phyloP scores from a whole-genome alignment of 1,139 yeast species.

The Geotrichum cucujoidarum region DNA sequence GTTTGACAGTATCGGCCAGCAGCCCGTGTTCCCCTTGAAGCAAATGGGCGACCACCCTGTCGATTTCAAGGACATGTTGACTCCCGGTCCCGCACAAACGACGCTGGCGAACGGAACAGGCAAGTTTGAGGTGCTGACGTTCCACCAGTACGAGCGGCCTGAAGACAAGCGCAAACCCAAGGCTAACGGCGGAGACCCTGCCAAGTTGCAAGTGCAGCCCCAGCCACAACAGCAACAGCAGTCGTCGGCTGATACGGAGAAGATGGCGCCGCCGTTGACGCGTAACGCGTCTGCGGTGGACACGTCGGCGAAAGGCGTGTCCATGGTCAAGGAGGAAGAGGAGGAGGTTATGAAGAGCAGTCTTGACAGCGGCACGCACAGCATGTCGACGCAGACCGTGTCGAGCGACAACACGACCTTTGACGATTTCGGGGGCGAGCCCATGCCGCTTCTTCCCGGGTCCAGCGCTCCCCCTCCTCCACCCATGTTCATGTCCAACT shows the following conservation, averaged over 20 bases:
- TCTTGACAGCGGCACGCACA: not conserved
- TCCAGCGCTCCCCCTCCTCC: no score
- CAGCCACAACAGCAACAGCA: no score
- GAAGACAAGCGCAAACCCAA: conserved; percentile 7
- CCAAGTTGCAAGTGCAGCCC: not conserved
- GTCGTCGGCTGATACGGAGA: no score
- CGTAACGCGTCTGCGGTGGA: not conserved
- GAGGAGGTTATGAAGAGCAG: not conserved
- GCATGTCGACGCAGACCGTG: not conserved
- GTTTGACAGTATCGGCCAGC: conserved; percentile 19
- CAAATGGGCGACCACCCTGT: not conserved
- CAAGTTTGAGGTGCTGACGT: conserved; percentile 17
- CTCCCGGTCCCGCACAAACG: not conserved
- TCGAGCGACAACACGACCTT: not conserved
- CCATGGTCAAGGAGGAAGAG: conserved; percentile 16
- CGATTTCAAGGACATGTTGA: not conserved
- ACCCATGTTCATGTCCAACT: not conserved
- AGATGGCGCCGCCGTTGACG: not conserved
- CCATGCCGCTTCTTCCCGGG: no score
- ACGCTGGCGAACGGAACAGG: conserved; percentile 9
- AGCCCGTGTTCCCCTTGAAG: conserved; percentile 17
- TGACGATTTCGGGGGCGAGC: not conserved
- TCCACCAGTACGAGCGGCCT: conserved; percentile 17
- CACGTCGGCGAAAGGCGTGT: conserved; percentile 5
- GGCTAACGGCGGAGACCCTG: not conserved